Evolutionary conservation across 768 basidiomycete species (phyloP).

Genomic region (Boletus bicolor): DNA sequence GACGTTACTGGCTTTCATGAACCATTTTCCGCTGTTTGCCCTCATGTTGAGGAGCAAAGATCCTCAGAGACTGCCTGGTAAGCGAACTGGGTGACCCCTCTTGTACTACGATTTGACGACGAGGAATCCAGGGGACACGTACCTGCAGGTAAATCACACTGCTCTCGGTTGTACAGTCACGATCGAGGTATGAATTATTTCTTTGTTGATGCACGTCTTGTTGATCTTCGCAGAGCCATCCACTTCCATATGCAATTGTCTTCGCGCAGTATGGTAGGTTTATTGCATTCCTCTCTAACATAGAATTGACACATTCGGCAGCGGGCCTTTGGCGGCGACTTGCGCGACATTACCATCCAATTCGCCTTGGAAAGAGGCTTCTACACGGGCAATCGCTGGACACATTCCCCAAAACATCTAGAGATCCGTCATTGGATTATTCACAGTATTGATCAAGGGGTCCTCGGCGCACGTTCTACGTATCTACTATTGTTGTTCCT

Average conservation of each 20-base stretch:
- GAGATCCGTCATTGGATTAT: background rate
- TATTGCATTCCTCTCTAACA: background rate
- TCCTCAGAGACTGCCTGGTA: slow-evolving; percentile 78
- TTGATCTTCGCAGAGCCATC: slow-evolving; percentile 44
- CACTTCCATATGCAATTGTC: slow-evolving; percentile 47
- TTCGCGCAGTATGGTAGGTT: slow-evolving; percentile 56
- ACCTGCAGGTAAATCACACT: slow-evolving; percentile 27
- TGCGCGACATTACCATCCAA: slow-evolving; percentile 54
- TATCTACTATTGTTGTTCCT: slow-evolving; percentile 30
- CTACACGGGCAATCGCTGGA: slow-evolving; percentile 48
- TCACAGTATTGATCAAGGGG: slow-evolving; percentile 13
- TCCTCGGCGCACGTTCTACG: slow-evolving; percentile 15
- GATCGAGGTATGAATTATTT: slow-evolving; percentile 17
- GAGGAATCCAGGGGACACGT: slow-evolving; percentile 24
- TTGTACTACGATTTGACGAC: background rate
- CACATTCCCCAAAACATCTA: slow-evolving; percentile 39
- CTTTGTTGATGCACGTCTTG: background rate
- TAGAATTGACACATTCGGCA: slow-evolving; percentile 20
- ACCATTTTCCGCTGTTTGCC: slow-evolving; percentile 90
- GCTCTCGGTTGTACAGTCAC: slow-evolving; percentile 19
- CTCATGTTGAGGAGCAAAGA: slow-evolving; percentile 83
- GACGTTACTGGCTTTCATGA: slow-evolving; percentile 72
- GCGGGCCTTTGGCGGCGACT: slow-evolving; percentile 50
- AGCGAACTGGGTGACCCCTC: background rate
- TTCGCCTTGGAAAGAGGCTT: slow-evolving; percentile 49